phyloP scores from a whole-genome alignment of 177 flowering plant species.

The Vitis hybrid region DNA sequence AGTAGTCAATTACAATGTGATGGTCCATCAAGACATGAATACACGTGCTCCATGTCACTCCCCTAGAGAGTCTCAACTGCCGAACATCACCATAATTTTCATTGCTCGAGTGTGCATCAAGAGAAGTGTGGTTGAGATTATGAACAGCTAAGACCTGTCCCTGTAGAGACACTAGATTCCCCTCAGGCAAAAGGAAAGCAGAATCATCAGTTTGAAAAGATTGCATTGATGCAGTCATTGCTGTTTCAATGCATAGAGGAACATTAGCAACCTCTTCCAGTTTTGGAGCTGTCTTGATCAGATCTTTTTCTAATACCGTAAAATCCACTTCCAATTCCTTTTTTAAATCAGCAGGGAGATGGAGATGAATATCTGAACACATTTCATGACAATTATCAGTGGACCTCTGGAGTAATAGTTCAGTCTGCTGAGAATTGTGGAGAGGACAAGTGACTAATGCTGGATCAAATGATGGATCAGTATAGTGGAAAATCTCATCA shows the following conservation, averaged over 20 bases:
- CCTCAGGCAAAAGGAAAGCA: conserved; percentile 47
- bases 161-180: conserved; percentile 52
- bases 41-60: conserved; percentile 27
- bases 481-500: conserved; percentile 25
- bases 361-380: conserved; percentile 47
- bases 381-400: conserved; percentile 8
- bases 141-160: conserved; percentile 67
- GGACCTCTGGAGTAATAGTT: conserved; percentile 23
- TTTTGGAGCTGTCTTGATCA: conserved; percentile 14
- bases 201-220: conserved; percentile 24
- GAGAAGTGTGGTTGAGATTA: conserved; percentile 14
- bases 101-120: conserved; percentile 12
- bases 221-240: conserved; percentile 9
- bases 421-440: conserved; percentile 20
- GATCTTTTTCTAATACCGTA: conserved; percentile 16
- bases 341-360: conserved; percentile 34
- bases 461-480: conserved; percentile 15
- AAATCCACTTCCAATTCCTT: conserved; percentile 24
- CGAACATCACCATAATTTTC: conserved; percentile 20
- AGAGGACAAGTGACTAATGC: conserved; percentile 13
- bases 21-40: conserved; percentile 52
- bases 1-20: conserved; percentile 42
- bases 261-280: conserved; percentile 17
- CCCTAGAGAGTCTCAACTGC: conserved; percentile 25
- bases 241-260: conserved; percentile 13